Conservation (phyloP, 2,329 filamentous ascomycete genomes). For the Penicillium sclerotigenum region DNA sequence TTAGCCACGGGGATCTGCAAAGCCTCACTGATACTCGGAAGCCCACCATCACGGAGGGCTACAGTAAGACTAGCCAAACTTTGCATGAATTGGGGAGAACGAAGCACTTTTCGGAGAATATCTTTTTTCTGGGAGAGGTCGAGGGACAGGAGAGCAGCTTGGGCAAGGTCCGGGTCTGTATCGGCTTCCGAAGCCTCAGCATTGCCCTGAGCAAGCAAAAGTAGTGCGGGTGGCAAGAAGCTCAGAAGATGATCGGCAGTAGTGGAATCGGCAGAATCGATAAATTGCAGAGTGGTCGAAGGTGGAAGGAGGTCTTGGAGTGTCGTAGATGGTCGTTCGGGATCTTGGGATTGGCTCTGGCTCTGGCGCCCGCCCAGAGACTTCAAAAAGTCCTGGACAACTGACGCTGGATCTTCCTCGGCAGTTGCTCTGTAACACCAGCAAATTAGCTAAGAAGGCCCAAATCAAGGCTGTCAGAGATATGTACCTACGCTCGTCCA, state of each 20-base stretch:
- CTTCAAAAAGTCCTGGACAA: constrained; percentile 83
- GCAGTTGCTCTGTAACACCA: constrained; percentile 55
- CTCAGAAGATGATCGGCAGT: constrained; percentile 71
- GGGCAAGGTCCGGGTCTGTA: constrained; percentile 64
- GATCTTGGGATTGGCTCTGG: constrained; percentile 44
- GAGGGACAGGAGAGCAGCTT: constrained; percentile 71
- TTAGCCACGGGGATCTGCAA: constrained; percentile 77
- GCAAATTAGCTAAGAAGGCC: constrained; percentile 16
- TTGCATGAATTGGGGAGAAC: constrained; percentile 87
- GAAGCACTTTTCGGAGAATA: constrained; percentile 75
- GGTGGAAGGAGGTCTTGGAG: constrained; percentile 81
- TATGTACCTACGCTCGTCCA: constrained; percentile 95
- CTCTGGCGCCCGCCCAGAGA: constrained; percentile 63
- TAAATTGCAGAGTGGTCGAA: constrained; percentile 71
- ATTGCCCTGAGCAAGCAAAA: constrained; percentile 71
- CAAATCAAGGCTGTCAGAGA: constrained; percentile 31
- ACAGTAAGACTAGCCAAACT: constrained; percentile 80
- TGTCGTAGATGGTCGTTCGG: constrained; percentile 71
- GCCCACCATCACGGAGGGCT: constrained; percentile 82
- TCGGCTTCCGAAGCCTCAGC: constrained; percentile 62
- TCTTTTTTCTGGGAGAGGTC: constrained; percentile 73
- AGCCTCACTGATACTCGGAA: constrained; percentile 86
- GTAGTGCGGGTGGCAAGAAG: constrained; percentile 73
- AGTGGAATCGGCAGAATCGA: constrained; percentile 63
- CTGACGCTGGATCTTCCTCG: constrained; percentile 66